phyloP scores from a whole-genome alignment of 169 alveolate genomes.

The Plasmodium fragile region DNA sequence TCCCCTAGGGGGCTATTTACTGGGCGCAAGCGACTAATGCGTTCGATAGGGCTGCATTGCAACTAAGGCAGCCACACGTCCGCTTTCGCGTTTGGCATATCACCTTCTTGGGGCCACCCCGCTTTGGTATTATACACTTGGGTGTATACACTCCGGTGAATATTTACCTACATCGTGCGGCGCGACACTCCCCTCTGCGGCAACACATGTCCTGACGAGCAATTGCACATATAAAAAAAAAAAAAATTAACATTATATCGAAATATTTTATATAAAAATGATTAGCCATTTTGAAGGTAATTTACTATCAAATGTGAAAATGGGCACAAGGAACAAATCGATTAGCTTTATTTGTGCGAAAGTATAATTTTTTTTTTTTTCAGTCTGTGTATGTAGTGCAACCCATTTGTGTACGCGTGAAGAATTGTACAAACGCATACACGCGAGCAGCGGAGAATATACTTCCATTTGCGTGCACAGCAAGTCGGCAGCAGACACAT shows the following conservation, averaged over 20 bases:
- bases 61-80: neutral
- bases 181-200: neutral
- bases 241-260: neutral
- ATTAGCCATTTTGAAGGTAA: constrained; percentile 11
- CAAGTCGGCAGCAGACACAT: neutral
- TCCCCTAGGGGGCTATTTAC: neutral
- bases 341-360: neutral
- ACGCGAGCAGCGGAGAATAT: neutral
- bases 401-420: neutral
- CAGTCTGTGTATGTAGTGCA: neutral
- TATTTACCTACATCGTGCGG: neutral
- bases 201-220: neutral
- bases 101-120: neutral
- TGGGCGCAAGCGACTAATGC: neutral
- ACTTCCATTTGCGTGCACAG: neutral
- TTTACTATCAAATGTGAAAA: neutral
- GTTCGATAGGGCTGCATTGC: neutral
- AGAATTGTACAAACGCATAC: neutral
- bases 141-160: neutral
- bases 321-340: constrained; percentile 26
- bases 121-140: neutral
- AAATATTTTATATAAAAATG: neutral
- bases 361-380: constrained; percentile 7
- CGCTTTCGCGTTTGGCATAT: neutral
- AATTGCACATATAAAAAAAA: neutral